Base-by-base conservation (phyloP, 768 basidiomycete genomes). In the Xerocomus brunneocitrinus region DNA sequence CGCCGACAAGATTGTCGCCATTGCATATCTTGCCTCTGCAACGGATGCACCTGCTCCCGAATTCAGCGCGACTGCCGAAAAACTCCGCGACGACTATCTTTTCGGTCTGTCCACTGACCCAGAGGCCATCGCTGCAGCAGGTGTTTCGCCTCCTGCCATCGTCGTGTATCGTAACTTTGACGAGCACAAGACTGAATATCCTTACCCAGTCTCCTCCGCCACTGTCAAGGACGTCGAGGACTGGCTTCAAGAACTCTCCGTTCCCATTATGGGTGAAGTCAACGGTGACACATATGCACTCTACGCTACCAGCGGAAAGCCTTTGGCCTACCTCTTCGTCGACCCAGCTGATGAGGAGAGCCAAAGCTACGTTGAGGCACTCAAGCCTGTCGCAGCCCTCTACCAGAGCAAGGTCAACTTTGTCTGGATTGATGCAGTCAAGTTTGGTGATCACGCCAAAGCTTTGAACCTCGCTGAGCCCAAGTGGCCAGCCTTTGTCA, bases 351-450 rank as follows among this genome's bases (percentile, higher is more conserved):
- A 81, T 54, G 80, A 83, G 58, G 76, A 78, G 54, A 84, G 81
- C 60, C 79, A 89, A 13, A 75, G 76, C 30, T 70, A 85, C 46
- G 80, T 95, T 58, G 83, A 83, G 25, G 71, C 77, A 38, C 67
- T 98, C 60, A 83, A 77, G 61, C 85, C 91, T 8, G 70, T 95
- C 49, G 97, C 97, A 7, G 74, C 83, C 49, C 82, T 85, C 66
- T 83, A 82, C 78, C 92, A 90, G 73, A 80, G 84, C 62, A 85
- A 91, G 73, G 65, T 98, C 68, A 97, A 97, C 84, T 97, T 98
- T 70, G 95, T 98, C 56, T 95, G 87, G 85, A 98, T 99, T 62
- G 97, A 99, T 70, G 94, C 92, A 24, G 74, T 87, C 74, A 93
- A 94, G 70, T 99, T 94, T 62, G 83, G 82, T 62, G 95, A 98